Base-by-base conservation (phyloP, 176 grass and related monocot species). In the Themeda triandra region DNA sequence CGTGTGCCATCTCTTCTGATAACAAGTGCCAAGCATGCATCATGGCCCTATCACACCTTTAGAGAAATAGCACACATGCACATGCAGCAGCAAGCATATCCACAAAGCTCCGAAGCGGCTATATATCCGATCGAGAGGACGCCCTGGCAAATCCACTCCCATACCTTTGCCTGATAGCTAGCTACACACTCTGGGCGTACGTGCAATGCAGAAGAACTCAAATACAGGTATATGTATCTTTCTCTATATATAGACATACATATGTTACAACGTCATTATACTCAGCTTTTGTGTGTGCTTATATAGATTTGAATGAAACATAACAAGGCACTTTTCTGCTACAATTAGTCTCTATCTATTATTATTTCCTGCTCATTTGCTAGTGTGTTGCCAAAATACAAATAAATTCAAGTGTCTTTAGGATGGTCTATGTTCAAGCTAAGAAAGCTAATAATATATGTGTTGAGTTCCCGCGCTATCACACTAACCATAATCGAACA, bases 11-110 rank as follows among this genome's bases (percentile, higher is more conserved):
- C 49, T 72, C 49, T 71, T 37, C 32, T 71, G 36, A 32, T 62
- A 42, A 68, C 35, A 21, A 59, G 64, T 71, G 36, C 31, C 74
- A n/a, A n/a, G n/a, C n/a, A n/a, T n/a, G n/a, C n/a, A 78, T 79
- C 83, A 48, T 77, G 40, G 65, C 51, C 51, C 14, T 36, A 14
- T 36, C 51, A 36, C 37, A 27, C 30, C 76, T 49, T 63, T 19
- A 45, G 7, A 79, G 62, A 79, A 73, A 73, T 63, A 65, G 76
- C 40, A 49, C 66, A 80, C 41, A 27, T 32, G 65, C 31, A 21
- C 24, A 25, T 63, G n/a, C 58, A 73, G 58, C 24, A 25, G 46
- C 30, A 59, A 23, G 27, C 21, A 41, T 6, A 11, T 8, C 45
- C 36, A 71, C 51, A 44, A 46, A 13, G 5, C 32, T 49, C 65